These are phyloP conservation scores for Asparagopsis taxiformis DNA, from an alignment of 31 red algal genomes.

Conservation along the genomic window DNA sequence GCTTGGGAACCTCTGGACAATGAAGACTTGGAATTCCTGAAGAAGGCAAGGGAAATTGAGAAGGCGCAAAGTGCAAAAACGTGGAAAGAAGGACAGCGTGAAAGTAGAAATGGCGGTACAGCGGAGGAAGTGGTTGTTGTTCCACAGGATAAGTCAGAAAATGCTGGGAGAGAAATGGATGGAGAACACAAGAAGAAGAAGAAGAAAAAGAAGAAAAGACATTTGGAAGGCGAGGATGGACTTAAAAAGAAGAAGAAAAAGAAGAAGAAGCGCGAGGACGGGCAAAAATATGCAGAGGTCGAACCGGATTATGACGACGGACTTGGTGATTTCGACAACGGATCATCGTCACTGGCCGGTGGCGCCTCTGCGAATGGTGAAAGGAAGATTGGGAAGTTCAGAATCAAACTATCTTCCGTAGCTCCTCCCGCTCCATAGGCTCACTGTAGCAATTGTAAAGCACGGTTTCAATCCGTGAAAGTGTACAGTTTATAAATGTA, in stretches of 20 bases:
- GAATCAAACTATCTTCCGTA: slow-evolving; percentile 15
- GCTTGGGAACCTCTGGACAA: slow-evolving; percentile 43
- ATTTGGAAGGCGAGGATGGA: slow-evolving; percentile 35
- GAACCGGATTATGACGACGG: slow-evolving; percentile 7
- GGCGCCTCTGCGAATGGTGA: slow-evolving; percentile 1
- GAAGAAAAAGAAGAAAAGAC: slow-evolving; percentile 56
- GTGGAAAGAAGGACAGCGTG: neutral
- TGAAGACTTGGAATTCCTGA: slow-evolving; percentile 35
- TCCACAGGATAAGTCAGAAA: neutral
- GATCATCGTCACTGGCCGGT: neutral
- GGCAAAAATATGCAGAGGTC: slow-evolving; percentile 1
- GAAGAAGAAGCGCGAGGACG: slow-evolving; percentile 22
- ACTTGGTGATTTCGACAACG: neutral
- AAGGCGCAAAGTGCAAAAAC: slow-evolving; percentile 5
- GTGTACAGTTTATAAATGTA: neutral
- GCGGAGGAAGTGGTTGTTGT: neutral
- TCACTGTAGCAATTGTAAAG: neutral
- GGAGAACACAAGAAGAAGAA: slow-evolving; percentile 47
- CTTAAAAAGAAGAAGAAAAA: slow-evolving; percentile 41
- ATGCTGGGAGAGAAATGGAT: slow-evolving; percentile 7
- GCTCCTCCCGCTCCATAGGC: slow-evolving; percentile 1
- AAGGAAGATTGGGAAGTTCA: slow-evolving; percentile 36
- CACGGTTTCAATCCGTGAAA: neutral
- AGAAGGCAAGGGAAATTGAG: slow-evolving; percentile 26
- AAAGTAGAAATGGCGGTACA: neutral